Evolutionary conservation across 306 rosid genomes (phyloP).

Genomic region (Crotalaria pallida): DNA sequence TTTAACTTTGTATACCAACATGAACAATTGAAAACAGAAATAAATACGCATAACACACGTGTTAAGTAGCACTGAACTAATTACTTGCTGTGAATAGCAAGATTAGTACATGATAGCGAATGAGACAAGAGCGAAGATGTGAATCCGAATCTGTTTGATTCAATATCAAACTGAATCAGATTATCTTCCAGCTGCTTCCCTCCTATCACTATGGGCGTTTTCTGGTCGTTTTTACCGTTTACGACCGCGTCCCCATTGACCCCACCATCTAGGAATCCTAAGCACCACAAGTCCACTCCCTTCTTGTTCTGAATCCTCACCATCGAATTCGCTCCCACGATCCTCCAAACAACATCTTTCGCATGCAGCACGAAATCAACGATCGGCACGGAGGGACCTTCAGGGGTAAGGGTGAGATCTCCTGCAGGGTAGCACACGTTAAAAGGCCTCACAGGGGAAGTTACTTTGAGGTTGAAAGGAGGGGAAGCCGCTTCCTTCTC

Average conservation of each 20-base stretch:
- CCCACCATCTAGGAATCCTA: slow-evolving; percentile 5
- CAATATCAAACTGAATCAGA: not conserved
- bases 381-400: not conserved
- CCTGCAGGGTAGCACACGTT: not conserved
- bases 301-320: not conserved
- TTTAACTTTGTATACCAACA: too few species aligned
- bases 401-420: not conserved
- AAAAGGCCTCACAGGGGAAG: not conserved
- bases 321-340: not conserved
- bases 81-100: not conserved
- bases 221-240: too few species aligned
- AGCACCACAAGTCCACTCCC: not conserved
- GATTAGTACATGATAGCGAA: not conserved
- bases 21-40: too few species aligned
- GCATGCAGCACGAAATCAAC: not conserved
- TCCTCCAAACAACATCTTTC: not conserved
- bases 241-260: too few species aligned
- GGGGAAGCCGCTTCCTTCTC: too few species aligned
- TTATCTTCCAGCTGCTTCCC: slow-evolving; percentile 4
- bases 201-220: not conserved
- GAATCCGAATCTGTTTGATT: not conserved
- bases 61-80: too few species aligned
- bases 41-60: too few species aligned
- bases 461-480: not conserved
- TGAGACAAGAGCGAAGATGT: not conserved